A percentile compares a stretch with the other conserved stretches of the same genome.
phyloP scores from a whole-genome alignment of 306 rosid species.

The Lablab purpureus region DNA sequence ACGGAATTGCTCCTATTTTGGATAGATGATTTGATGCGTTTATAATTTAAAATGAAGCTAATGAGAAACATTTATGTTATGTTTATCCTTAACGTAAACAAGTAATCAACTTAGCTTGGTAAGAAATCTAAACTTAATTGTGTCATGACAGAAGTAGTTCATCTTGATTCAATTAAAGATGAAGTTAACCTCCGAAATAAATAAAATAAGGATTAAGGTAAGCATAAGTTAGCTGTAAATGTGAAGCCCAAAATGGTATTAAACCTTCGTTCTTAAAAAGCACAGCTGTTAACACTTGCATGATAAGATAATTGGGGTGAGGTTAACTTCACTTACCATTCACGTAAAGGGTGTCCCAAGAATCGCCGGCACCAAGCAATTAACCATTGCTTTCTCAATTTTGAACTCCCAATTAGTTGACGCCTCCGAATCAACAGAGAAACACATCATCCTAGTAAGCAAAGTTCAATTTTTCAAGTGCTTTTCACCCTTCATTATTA shows the following conservation, averaged over 20 bases:
- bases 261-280: not conserved
- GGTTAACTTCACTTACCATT: slow-evolving; percentile 76
- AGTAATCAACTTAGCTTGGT: slow-evolving; percentile 4
- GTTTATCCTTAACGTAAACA: slow-evolving; percentile 1
- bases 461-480: slow-evolving; percentile 41
- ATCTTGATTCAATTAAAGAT: slow-evolving; percentile 5
- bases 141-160: slow-evolving; percentile 3
- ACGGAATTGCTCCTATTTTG: not conserved
- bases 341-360: slow-evolving; percentile 66
- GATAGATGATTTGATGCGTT: not conserved
- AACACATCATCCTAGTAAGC: not conserved
- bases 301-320: slow-evolving; percentile 48
- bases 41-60: not conserved
- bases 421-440: slow-evolving; percentile 40
- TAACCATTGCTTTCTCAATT: slow-evolving; percentile 41
- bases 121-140: not conserved
- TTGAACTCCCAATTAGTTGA: slow-evolving; percentile 40
- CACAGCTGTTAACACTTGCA: slow-evolving; percentile 57
- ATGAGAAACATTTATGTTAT: not conserved
- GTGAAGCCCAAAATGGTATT: slow-evolving; percentile 20
- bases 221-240: not conserved
- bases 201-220: not conserved
- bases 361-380: slow-evolving; percentile 62
- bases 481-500: slow-evolving; percentile 47
- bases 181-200: slow-evolving; percentile 13